Base-by-base conservation (phyloP, 75 land plant genomes). In the Selaginella moellendorffii region DNA sequence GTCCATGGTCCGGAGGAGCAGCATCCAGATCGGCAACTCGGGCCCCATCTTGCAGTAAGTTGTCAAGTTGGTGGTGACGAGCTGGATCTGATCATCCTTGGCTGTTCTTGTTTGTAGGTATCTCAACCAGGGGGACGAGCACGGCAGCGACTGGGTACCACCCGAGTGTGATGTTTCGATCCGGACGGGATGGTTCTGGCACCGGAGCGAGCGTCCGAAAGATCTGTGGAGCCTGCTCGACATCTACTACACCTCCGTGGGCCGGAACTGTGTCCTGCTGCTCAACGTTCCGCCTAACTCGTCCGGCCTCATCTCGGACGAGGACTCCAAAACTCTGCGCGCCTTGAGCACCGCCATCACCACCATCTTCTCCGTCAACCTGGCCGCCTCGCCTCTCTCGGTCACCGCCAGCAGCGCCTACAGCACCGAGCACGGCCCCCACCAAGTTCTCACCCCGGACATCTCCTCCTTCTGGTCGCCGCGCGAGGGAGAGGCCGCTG, bases 121-220 rank as follows among this genome's bases (percentile, higher is more conserved):
- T 29, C 54, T 88, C 31, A 80, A 79, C 65, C 72, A 60, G 8
- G 97, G 97, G 0, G 97, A 92, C 54, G 71, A 73, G 19, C 24
- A 61, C 29, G 97, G 97, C 26, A 65, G 71, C 0, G 83, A 92
- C 69, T 92, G 97, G 97, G 70, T 88, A 36, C 97, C 95, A 17
- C 64, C 97, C 22, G 97, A 92, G 64, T 92, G 97, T 46, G 95
- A 92, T 36, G 93, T 92, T 1, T 87, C 97, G 1, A 85, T 92
- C 56, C 63, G 97, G 19, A 52, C 54, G 0, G 97, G 97, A 0
- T 92, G 97, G 97, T 92, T 92, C 69, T 92, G 97, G 97, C 97
- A 92, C 68, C 67, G 64, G 24, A 51, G 77, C 24, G 68, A 92
- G 70, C 26, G 70, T 24, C 46, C 97, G 1, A 85, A 83, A 68